Base-by-base conservation (phyloP, 1,284 basidiomycete genomes). In the Rhodotorula sp. region DNA sequence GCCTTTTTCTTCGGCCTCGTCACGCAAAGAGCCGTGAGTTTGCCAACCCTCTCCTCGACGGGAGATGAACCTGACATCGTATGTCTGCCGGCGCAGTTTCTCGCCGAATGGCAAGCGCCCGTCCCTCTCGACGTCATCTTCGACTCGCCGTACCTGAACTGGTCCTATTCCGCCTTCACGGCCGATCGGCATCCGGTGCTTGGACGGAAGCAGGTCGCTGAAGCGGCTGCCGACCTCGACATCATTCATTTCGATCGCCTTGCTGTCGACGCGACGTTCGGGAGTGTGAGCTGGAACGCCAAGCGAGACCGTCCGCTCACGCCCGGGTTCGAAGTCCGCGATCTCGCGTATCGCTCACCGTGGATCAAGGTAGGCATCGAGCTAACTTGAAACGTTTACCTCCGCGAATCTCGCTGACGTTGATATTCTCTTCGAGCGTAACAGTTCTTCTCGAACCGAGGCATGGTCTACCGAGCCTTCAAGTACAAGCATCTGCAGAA, bases 41-140 rank as follows among this genome's bases (percentile, higher is more conserved):
- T 24, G 5, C 1, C 6, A 4, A 2, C 6, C 26, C 14, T 12
- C 24, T 17, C 20, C 15, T 8, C 22, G 24, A 1, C 30, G 8
- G 30, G n/a, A 2, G 14, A 6, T 22, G 20, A 12, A 0, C 18
- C n/a, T 14, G 15, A 54, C 44, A 24, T 51, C 22, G 22, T 26
- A 0, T 6, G 1, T 2, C 56, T 29, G 20, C 42, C 33, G 44
- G 20, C 15, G 46, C 69, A 70, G 69, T 72, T 72, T 26, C 67
- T 72, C 30, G 67, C 61, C 30, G 70, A 72, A 33, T 72, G 70
- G 70, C 70, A 72, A 49, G 64, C 70, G 4, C 70, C 70, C 22
- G 61, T 72, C 22, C 70, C 70, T 12, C 67, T 72, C 62, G 70
- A 72, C 61, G 57, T 72, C 58, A 58, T 72, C n/a, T 72, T 72